A percentile compares a stretch with the other conserved stretches of the same genome.
Conservation (phyloP, 371 early-diverging fungal species). For the Fennellomyces sp. region DNA sequence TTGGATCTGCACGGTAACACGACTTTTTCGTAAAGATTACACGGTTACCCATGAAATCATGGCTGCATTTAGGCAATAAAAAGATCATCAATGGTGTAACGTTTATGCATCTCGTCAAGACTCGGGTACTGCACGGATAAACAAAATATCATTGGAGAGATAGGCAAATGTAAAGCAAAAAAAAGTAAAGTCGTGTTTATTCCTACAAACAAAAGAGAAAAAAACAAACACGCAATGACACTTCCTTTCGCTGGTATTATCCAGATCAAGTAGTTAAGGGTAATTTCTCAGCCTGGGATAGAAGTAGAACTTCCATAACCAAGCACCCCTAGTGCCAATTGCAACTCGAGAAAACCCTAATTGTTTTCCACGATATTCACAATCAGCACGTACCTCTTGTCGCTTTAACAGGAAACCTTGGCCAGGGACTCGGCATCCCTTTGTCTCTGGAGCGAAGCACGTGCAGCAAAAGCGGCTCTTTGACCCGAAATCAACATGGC, state of each 20-base stretch:
- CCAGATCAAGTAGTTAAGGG: constrained; percentile 51
- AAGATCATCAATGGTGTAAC: too few species aligned
- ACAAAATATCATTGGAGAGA: too few species aligned
- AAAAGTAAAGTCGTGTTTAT: constrained; percentile 3
- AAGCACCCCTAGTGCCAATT: constrained; percentile 51
- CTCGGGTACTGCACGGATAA: too few species aligned
- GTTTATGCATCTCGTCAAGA: too few species aligned
- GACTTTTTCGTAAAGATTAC: too few species aligned
- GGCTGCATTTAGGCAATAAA: too few species aligned
- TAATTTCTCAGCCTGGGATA: constrained; percentile 44
- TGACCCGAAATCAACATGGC: constrained; percentile 76
- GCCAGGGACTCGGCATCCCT: constrained; percentile 19
- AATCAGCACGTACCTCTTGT: constrained; percentile 21
- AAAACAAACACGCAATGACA: constrained; percentile 22
- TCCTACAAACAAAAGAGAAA: constrained; percentile 5
- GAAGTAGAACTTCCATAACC: constrained; percentile 13
- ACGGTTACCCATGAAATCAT: too few species aligned
- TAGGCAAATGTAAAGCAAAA: too few species aligned
- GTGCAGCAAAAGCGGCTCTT: constrained; percentile 69
- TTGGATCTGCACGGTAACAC: too few species aligned
- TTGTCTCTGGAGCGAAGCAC: constrained; percentile 42
- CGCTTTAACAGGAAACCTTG: constrained; percentile 20
- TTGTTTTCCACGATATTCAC: constrained; percentile 6
- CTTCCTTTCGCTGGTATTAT: constrained; percentile 51
- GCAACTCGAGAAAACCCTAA: constrained; percentile 10